Base-by-base conservation (phyloP, 768 basidiomycete genomes). In the Lanmaoa rubissima region DNA sequence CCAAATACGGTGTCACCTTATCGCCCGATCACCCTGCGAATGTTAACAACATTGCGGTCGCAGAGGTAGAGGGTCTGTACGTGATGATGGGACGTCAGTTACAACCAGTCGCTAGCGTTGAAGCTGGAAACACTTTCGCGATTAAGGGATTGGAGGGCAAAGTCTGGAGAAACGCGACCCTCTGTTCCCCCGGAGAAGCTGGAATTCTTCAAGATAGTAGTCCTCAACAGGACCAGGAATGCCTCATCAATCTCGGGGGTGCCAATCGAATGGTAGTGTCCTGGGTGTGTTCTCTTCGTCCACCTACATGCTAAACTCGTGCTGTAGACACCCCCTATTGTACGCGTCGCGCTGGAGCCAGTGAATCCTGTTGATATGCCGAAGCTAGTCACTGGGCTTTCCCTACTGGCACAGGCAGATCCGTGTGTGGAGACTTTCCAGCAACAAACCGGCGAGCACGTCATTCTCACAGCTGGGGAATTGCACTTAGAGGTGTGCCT, bases 51-150 rank as follows among this genome's bases (percentile, higher is more conserved):
- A 62, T 94, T 42, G 68, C 80, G 24, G 73, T 76, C 10, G 79
- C 86, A 24, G 78, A 76, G n/a, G 83, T 95, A 14, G 82, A 85
- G 55, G 86, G 84, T 7, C 72, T 99, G 50, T 99, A 98, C 72
- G 82, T 90, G 48, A 98, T 99, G 93, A 98, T 99, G 97, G 97
- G 97, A 3, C 77, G 92, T 42, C 95, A 98, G 67, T 79, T 99
- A n/a, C 85, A 92, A 0, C 79, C 87, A 0, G 92, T 96, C 3
- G 78, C 90, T 21, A 78, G 77, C 57, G 94, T 98, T 1, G 82
- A 82, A 32, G 94, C 97, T 2, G 97, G 97, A 9, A 95, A 96
- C 67, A 90, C 95, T 5, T 98, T 98, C 61, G 97, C 95, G 2
- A 85, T 98, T 59, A 87, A 78, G 60, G 96, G 97, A 0, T 72